Conservation (phyloP, 352 stramenopile genomes). For the Pythium plurisporium region DNA sequence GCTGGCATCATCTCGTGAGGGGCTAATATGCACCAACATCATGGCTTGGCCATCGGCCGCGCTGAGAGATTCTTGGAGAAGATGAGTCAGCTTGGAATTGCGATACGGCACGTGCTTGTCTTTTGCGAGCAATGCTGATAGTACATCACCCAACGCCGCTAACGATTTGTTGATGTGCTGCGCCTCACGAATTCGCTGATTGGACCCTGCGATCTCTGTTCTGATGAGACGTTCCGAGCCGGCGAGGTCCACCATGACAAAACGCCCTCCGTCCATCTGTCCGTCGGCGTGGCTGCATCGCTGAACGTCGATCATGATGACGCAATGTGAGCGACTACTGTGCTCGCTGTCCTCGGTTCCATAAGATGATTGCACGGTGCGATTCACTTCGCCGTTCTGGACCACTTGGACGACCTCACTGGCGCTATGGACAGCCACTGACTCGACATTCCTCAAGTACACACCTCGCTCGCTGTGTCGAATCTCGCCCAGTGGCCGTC, state of each 20-base stretch:
- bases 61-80: slow-evolving; percentile 73
- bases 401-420: slow-evolving; percentile 39
- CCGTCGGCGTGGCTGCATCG: slow-evolving; percentile 43
- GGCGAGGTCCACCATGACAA: slow-evolving; percentile 75
- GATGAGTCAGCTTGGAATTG: slow-evolving; percentile 83
- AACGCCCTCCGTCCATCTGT: slow-evolving; percentile 33
- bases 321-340: slow-evolving; percentile 52
- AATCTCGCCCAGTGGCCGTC: slow-evolving; percentile 48
- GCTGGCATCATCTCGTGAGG: slow-evolving; percentile 38
- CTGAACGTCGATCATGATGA: slow-evolving; percentile 53
- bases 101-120: slow-evolving; percentile 82
- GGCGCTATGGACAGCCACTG: slow-evolving; percentile 26
- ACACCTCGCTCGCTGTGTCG: slow-evolving; percentile 62
- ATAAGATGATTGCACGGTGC: slow-evolving; percentile 23
- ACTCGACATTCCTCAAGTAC: slow-evolving; percentile 65
- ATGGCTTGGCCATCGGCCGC: slow-evolving; percentile 38
- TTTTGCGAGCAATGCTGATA: slow-evolving; percentile 59
- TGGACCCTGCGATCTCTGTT: slow-evolving; percentile 28
- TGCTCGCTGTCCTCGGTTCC: slow-evolving; percentile 30
- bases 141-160: slow-evolving; percentile 63
- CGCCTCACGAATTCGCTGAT: slow-evolving; percentile 45
- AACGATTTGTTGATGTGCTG: slow-evolving; percentile 85
- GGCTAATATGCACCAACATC: slow-evolving; percentile 64
- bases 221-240: slow-evolving; percentile 68
- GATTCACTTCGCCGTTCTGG: slow-evolving; percentile 30